phyloP scores from a whole-genome alignment of 139 green algal genomes.

The Chlorella vulgaris region DNA sequence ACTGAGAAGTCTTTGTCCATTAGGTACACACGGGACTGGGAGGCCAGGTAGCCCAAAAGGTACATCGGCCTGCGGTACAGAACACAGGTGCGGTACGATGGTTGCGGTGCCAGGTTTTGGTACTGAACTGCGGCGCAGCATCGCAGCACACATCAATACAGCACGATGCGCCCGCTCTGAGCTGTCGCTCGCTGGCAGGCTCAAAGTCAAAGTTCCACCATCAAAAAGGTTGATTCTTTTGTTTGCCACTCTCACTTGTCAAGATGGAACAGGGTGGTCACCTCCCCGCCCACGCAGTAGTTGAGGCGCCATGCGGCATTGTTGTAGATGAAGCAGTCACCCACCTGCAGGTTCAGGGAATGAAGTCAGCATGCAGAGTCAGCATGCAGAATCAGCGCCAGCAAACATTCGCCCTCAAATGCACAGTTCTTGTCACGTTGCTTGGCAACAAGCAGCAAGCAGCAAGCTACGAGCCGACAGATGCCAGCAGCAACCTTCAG shows the following conservation, averaged over 20 bases:
- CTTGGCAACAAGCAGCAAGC: too few species aligned
- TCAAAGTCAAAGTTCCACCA: too few species aligned
- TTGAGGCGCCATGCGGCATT: constrained; percentile 96
- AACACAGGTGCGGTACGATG: not conserved
- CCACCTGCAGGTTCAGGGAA: constrained; percentile 55
- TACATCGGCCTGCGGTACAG: constrained; percentile 83
- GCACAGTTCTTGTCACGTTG: too few species aligned
- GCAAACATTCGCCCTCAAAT: too few species aligned
- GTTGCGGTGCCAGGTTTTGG: not conserved
- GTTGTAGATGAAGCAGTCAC: constrained; percentile 99
- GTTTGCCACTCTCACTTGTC: constrained; percentile 58
- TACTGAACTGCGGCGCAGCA: too few species aligned
- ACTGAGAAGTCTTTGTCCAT: constrained; percentile 91
- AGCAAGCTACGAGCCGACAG: too few species aligned
- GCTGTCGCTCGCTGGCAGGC: too few species aligned
- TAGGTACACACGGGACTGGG: constrained; percentile 89
- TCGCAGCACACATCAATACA: too few species aligned
- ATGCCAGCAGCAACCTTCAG: too few species aligned
- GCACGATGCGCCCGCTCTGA: too few species aligned
- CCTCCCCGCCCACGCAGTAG: constrained; percentile 97
- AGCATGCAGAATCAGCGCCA: too few species aligned
- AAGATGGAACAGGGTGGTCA: constrained; percentile 97
- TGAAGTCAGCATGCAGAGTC: not conserved
- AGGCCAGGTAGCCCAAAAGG: constrained; percentile 95
- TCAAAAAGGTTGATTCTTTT: not conserved